Evolutionary conservation across 2,329 filamentous ascomycete genomes (phyloP), one percentile per base, ranked within the genome.

Genomic region (Neonectria magnoliae): DNA sequence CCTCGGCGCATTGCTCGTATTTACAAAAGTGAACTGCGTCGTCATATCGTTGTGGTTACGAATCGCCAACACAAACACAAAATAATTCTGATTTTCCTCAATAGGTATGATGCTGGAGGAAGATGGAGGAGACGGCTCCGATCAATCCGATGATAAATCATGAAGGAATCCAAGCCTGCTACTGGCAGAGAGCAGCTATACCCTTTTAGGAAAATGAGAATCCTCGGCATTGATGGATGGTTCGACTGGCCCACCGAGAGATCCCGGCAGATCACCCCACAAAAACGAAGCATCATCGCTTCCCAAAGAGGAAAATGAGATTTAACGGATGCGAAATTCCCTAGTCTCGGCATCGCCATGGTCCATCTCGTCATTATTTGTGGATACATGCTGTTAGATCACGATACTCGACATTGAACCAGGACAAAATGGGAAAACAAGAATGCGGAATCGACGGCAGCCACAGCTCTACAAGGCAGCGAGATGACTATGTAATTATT

Each of bases 131-230:
- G 13, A 22, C 16, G 16, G 29, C 16, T 18, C 11, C 3, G 22
- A 57, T 20, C 4, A 52, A 16, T n/a, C 27, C n/a, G 53, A 45
- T 27, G 52, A 29, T n/a, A 36, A 36, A 20, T 41, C n/a, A 3
- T 9, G 29, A 53, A 16, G n/a, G 13, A 13, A 22, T 38, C 31
- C 22, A 10, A n/a, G 10, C 29, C 47, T 6, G 27, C n/a, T 14
- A 45, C 25, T 7, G 16, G 33, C 8, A 25, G 33, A 8, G n/a
- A 20, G 3, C 7, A 20, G 25, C 64, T 38, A 62, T 67, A 13
- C 67, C 36, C 1, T 4, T 65, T 68, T 65, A 62, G 67, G 67
- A 67, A 68, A 66, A 68, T 53, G 50, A 68, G 66, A 68, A 57
- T 57, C 42, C 52, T 57, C 63, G 59, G 62, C 57, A 51, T n/a